phyloP scores from a whole-genome alignment of 208 protist species.

The Acanthamoeba royreba region DNA sequence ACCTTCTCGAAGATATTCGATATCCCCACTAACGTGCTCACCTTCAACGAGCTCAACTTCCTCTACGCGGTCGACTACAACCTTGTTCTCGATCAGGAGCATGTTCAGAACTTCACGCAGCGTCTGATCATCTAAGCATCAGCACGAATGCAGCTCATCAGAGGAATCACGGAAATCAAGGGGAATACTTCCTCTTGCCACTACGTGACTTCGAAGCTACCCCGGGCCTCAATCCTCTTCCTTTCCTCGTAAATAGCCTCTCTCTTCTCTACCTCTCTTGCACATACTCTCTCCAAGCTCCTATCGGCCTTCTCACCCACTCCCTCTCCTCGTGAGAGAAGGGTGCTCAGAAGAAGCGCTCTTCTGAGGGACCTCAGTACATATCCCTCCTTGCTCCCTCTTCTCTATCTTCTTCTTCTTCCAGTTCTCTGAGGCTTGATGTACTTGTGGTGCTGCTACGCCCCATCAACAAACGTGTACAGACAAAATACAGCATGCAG shows the following conservation, averaged over 20 bases:
- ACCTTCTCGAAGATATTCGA: conserved; percentile 47
- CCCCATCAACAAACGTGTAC: not conserved
- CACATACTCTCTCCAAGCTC: not conserved
- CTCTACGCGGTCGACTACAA: conserved; percentile 46
- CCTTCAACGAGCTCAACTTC: conserved; percentile 49
- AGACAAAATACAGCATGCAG: not conserved
- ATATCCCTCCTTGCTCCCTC: not conserved
- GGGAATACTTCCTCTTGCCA: conserved; percentile 31
- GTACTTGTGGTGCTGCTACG: not conserved
- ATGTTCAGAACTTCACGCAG: conserved; percentile 18
- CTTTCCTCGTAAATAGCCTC: not conserved
- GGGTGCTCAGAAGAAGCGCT: conserved; percentile 27
- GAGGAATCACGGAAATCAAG: not conserved
- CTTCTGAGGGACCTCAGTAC: not conserved
- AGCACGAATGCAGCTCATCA: not conserved
- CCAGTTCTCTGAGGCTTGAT: not conserved
- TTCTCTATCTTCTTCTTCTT: no score
- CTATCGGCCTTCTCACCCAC: not conserved
- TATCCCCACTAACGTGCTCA: conserved; percentile 42
- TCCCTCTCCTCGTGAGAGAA: no score
- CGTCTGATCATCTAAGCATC: not conserved
- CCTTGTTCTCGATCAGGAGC: conserved; percentile 31
- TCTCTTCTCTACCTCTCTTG: not conserved
- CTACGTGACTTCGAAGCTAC: no score
- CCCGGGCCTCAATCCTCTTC: not conserved